A percentile compares a stretch with the other conserved stretches of the same genome.
Evolutionary conservation across 345 rosid genomes (phyloP).

Genomic region (Salix caprea): DNA sequence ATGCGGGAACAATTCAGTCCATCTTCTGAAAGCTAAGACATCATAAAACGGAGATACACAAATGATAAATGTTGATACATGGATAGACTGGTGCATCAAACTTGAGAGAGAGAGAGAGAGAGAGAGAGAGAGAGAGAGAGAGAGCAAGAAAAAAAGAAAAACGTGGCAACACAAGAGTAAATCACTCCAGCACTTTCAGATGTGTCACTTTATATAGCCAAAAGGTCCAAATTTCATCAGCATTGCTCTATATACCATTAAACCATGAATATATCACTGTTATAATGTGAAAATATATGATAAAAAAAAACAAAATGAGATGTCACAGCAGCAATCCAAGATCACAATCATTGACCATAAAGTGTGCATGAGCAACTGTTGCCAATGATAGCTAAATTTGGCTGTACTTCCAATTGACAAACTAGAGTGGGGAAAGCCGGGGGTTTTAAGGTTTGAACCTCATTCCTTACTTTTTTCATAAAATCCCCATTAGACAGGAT

Average conservation of each 20-base stretch:
- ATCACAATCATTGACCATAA: neutral
- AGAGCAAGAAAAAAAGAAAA: neutral
- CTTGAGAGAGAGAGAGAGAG: neutral
- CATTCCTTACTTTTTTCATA: neutral
- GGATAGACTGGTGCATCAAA: neutral
- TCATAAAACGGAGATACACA: neutral
- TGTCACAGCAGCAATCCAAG: neutral
- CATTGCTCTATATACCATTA: neutral
- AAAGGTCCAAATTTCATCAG: neutral
- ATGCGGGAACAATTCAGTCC: neutral
- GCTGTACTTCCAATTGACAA: neutral
- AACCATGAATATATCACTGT: neutral
- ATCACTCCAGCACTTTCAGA: neutral
- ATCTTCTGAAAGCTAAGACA: neutral
- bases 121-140: too few species aligned
- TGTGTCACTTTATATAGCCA: neutral
- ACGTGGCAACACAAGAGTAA: neutral
- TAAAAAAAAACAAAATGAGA: neutral
- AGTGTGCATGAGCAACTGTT: neutral
- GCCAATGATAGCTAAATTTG: neutral
- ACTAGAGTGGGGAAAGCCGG: neutral
- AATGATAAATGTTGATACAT: neutral
- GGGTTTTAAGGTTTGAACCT: neutral
- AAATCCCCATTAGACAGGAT: neutral
- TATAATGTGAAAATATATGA: neutral